Evolutionary conservation across 176 grass and related monocot genomes (phyloP).

Genomic region (Poa annua): DNA sequence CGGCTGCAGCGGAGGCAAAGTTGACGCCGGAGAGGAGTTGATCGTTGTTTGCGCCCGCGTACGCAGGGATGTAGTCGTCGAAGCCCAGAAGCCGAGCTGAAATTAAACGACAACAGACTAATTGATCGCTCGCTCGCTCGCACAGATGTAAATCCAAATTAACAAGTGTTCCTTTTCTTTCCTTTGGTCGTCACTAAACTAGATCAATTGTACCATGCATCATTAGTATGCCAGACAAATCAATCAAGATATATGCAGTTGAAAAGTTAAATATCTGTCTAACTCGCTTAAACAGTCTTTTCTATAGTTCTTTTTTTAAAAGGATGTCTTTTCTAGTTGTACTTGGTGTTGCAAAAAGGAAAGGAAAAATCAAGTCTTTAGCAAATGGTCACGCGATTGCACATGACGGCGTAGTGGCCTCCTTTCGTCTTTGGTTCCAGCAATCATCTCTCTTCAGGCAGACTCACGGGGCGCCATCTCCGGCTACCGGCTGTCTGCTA

Average conservation of each 20-base stretch:
- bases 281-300: not conserved
- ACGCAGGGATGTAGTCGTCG: slow-evolving; percentile 73
- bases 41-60: slow-evolving; percentile 50
- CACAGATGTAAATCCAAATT: not conserved
- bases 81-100: slow-evolving; percentile 82
- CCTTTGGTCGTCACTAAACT: not conserved
- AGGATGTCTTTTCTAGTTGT: not conserved
- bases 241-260: too few relatives aligned
- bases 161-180: not conserved
- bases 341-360: not conserved
- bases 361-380: not conserved
- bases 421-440: not conserved
- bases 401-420: not conserved
- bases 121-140: not conserved
- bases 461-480: not conserved
- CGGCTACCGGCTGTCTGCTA: not conserved
- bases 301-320: too few relatives aligned
- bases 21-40: slow-evolving; percentile 78
- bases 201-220: not conserved
- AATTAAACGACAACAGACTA: not conserved
- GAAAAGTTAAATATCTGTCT: too few relatives aligned
- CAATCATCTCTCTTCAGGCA: not conserved
- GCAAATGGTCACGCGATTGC: not conserved
- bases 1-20: slow-evolving; percentile 90
- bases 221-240: not conserved